Conservation (phyloP, 768 basidiomycete genomes). For the Termitomyces sp. region DNA sequence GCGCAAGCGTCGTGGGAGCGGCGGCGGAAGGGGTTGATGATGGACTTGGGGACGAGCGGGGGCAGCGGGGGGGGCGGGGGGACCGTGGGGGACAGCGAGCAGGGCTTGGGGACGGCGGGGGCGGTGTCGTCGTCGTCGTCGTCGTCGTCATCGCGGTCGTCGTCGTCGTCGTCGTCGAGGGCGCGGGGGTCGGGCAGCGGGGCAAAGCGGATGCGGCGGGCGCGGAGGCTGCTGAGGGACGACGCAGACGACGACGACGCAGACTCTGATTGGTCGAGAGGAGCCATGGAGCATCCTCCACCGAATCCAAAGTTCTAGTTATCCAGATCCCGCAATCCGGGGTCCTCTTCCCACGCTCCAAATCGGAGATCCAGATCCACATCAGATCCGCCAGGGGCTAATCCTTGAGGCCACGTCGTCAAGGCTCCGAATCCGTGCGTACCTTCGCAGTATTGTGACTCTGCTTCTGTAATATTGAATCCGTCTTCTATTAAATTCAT, state of each 20-base stretch:
- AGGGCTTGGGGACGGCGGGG: constrained; percentile 10
- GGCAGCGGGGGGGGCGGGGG: constrained; percentile 23
- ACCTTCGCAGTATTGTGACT: no score
- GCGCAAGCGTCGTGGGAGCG: constrained; percentile 29
- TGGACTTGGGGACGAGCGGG: constrained; percentile 17
- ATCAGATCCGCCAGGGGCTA: no score
- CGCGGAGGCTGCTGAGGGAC: neutral
- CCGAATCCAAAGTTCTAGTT: neutral
- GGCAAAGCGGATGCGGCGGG: constrained; percentile 67
- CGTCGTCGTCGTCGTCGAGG: constrained; percentile 38
- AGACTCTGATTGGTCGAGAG: constrained; percentile 12
- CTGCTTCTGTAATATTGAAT: no score
- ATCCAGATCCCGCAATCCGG: constrained; percentile 15
- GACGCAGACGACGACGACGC: constrained; percentile 16
- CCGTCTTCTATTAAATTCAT: no score
- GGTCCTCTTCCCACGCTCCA: constrained; percentile 18
- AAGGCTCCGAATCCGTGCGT: no score
- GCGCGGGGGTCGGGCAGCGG: constrained; percentile 78
- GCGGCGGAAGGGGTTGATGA: constrained; percentile 19
- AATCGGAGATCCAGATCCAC: constrained; percentile 8
- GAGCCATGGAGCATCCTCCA: neutral
- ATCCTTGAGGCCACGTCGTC: no score
- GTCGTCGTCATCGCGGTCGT: constrained; percentile 23
- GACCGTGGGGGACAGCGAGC: constrained; percentile 21
- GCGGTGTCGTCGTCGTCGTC: neutral